Evolutionary conservation across 108 stramenopile genomes (phyloP), one percentile per base, ranked within the genome.

Genomic region (Nitzschia palea): DNA sequence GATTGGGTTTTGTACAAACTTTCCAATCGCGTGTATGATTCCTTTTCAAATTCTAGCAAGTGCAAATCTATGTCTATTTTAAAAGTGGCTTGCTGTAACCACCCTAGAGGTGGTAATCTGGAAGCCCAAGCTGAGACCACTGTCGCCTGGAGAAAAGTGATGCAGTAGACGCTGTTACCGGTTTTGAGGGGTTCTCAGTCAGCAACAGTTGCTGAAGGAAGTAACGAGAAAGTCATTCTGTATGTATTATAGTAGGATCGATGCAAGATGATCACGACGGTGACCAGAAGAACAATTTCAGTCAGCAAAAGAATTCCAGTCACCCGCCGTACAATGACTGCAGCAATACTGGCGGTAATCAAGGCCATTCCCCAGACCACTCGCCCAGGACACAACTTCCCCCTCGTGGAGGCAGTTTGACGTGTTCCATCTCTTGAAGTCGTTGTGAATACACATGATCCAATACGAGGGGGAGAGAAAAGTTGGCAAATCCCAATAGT

Each of bases 401-500:
- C 22, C 18, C 47, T n/a, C 15, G 15, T 4, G 9, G 18, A 48
- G 15, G 47, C 17, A 48, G 47, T 48, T 48, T 48, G 47, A 5
- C 18, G 47, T 18, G 47, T 48, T 10, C 18, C 37, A 12, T 12
- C 6, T 40, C 10, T 4, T 20, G 15, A 12, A 48, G n/a, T 8
- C 47, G 9, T 48, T 48, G 47, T 20, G 35, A 17, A 20, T 40
- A 60, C 1, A 22, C 59, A 25, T 60, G 40, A 26, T 60, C 59
- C 59, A 60, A 42, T 1, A 60, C 23, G 1, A 60, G 9, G 0
- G 59, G 59, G 10, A 60, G 14, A 0, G 59, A 60, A 43, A 60
- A 60, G 9, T 60, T 60, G 4, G 59, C 59, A 60, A 60, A 60
- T 40, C 59, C 59, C 59, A 60, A 42, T 1, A 60, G 40, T 2